Evolutionary conservation across 75 land plant species (phyloP), one percentile per base, ranked within the genome.

Genomic region (Picea sitchensis): DNA sequence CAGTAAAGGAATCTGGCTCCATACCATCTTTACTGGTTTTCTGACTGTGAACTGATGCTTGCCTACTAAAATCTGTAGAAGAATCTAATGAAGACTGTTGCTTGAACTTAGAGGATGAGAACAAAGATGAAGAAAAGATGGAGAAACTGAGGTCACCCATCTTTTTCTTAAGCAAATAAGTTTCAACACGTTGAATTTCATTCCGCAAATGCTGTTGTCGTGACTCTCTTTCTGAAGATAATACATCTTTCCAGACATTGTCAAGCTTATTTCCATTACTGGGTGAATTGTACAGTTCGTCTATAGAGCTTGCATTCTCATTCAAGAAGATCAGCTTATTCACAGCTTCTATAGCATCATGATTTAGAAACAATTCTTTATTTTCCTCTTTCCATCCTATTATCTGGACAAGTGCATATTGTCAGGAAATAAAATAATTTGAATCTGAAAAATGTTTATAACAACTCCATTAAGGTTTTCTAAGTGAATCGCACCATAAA

Each of bases 361-460:
- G 87, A 82, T 91, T 91, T 12, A 93, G 86, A 71, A 90, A 86
- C 79, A 94, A 73, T 61, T 81, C 88, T 81, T n/a, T 91, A 72
- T 77, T 82, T 34, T 85, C 87, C 31, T 87, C 93, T 34, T 84
- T 84, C 87, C 88, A 86, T 81, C 88, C 97, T 76, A 94, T 94
- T 79, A 94, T 69, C 96, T 94, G 86, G 77, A 85, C 59, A 20
- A 60, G 65, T 44, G 15, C 73, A 80, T 15, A 76, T 44, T 14
- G 15, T 75, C 12, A 51, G 34, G 7, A 12, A 56, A 26, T 26
- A 75, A 14, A 47, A 1, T 41, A n/a, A 79, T 41, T 41, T 41
- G 32, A 26, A 14, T 26, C 51, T 17, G 18, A 54, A 73, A 4
- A 32, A 18, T 75, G 32, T 69, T 6, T 79, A 72, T 34, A 30